phyloP scores from a whole-genome alignment of 768 basidiomycete species.

The Naganishia antarctica region DNA sequence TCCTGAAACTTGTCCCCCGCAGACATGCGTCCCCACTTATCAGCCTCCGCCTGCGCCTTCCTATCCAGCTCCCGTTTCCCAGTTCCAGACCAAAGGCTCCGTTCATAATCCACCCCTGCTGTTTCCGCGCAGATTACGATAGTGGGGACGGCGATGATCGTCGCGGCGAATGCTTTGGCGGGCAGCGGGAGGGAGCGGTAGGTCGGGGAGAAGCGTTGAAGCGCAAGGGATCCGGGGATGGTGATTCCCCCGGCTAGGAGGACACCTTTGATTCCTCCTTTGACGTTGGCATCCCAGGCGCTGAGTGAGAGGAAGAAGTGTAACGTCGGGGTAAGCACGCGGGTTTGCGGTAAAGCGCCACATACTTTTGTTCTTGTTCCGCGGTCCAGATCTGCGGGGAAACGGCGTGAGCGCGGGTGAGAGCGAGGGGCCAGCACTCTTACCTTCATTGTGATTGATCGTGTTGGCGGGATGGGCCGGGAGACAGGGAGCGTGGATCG shows the following conservation, averaged over 20 bases:
- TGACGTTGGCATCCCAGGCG: conserved; percentile 33
- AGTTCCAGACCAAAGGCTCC: conserved; percentile 35
- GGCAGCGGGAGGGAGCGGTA: conserved; percentile 41
- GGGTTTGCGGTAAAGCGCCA: background rate
- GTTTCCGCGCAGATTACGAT: conserved; percentile 44
- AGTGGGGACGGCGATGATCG: conserved; percentile 37
- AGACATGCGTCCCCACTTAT: conserved; percentile 37
- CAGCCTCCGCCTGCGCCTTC: conserved; percentile 28
- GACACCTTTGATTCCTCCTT: conserved; percentile 39
- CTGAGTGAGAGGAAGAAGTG: background rate
- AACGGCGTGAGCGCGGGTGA: background rate
- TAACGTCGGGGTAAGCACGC: background rate
- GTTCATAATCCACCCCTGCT: conserved; percentile 43
- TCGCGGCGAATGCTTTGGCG: conserved; percentile 41
- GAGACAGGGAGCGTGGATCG: background rate
- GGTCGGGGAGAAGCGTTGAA: conserved; percentile 29
- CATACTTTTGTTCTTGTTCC: conserved; percentile 12
- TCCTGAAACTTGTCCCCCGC: conserved; percentile 35
- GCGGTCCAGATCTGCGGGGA: background rate
- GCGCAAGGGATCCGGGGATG: conserved; percentile 34
- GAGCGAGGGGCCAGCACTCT: background rate
- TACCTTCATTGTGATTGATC: background rate
- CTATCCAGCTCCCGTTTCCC: conserved; percentile 34
- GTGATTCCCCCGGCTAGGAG: conserved; percentile 33
- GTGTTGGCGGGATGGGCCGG: too few relatives aligned